phyloP scores from a whole-genome alignment of 371 early-diverging fungal genomes.

The Mucor circinelloides region DNA sequence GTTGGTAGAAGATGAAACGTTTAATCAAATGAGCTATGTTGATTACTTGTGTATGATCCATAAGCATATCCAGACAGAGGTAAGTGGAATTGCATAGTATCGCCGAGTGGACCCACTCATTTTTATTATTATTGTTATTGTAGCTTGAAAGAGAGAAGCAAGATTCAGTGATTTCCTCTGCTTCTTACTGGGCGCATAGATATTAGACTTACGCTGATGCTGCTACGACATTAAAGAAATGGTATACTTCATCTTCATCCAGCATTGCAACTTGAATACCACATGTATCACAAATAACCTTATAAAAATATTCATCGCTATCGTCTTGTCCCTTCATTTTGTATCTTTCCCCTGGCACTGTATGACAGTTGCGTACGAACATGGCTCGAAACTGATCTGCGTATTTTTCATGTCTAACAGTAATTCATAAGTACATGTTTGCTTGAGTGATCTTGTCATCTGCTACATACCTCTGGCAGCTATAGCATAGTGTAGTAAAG shows the following conservation, averaged over 20 bases:
- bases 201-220: slow-evolving; percentile 25
- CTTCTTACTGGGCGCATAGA: slow-evolving; percentile 36
- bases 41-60: slow-evolving; percentile 91
- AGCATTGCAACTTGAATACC: slow-evolving; percentile 67
- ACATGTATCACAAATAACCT: slow-evolving; percentile 65
- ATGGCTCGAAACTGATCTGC: slow-evolving; percentile 72
- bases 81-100: too few species aligned
- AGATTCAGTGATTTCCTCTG: slow-evolving; percentile 21
- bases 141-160: slow-evolving; percentile 44
- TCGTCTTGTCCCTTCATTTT: slow-evolving; percentile 17
- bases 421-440: neutral
- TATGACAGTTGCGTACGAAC: slow-evolving; percentile 68
- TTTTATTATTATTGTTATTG: neutral
- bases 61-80: slow-evolving; percentile 81
- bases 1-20: slow-evolving; percentile 82
- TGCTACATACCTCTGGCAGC: slow-evolving; percentile 62
- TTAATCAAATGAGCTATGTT: slow-evolving; percentile 86
- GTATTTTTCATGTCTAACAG: slow-evolving; percentile 61
- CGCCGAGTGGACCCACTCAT: too few species aligned
- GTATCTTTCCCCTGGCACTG: slow-evolving; percentile 43
- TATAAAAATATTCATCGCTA: slow-evolving; percentile 50
- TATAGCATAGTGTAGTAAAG: slow-evolving; percentile 63
- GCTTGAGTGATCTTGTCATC: neutral
- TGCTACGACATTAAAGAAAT: slow-evolving; percentile 70
- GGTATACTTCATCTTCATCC: slow-evolving; percentile 71